A percentile compares a stretch with the other conserved stretches of the same genome.
Conservation (phyloP, 2,329 filamentous ascomycete species). For the Phyllosticta citrichinensis region DNA sequence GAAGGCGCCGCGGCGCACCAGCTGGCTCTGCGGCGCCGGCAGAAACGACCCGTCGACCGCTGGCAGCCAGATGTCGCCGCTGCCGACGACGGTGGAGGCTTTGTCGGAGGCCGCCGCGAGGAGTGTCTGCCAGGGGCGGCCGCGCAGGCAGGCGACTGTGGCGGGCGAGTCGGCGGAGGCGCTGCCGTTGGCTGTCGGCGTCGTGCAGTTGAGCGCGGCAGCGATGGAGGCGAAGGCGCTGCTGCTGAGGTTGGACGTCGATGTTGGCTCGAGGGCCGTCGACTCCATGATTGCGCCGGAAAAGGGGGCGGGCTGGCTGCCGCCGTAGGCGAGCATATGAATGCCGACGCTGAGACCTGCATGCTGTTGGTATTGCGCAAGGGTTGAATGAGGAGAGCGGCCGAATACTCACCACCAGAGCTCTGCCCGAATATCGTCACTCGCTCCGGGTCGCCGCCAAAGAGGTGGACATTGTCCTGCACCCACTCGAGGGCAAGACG, state of each 20-base stretch:
- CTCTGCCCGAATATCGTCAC: conserved; percentile 33
- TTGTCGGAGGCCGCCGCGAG: conserved; percentile 33
- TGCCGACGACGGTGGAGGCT: conserved; percentile 25
- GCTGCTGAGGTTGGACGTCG: conserved; percentile 36
- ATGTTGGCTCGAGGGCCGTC: conserved; percentile 43
- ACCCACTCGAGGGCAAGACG: conserved; percentile 31
- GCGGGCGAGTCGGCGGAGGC: conserved; percentile 32
- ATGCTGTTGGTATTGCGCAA: not conserved
- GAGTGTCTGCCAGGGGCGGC: conserved; percentile 33
- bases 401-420: conserved; percentile 18
- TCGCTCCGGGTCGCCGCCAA: conserved; percentile 25
- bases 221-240: conserved; percentile 44
- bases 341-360: conserved; percentile 20
- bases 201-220: conserved; percentile 33
- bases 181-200: conserved; percentile 18
- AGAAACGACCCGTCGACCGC: conserved; percentile 42
- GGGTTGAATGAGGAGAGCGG: not conserved
- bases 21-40: conserved; percentile 34
- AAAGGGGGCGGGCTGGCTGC: conserved; percentile 20
- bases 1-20: conserved; percentile 33
- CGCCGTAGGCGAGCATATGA: conserved; percentile 26
- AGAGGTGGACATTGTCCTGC: conserved; percentile 24
- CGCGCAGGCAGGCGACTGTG: conserved; percentile 39
- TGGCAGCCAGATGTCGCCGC: conserved; percentile 43
- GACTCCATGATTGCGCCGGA: conserved; percentile 30